Percentiles rank a stretch among this genome's conserved stretches.
Evolutionary conservation across 1,284 basidiomycete genomes (phyloP).

Genomic region (Trichosporon sp.): DNA sequence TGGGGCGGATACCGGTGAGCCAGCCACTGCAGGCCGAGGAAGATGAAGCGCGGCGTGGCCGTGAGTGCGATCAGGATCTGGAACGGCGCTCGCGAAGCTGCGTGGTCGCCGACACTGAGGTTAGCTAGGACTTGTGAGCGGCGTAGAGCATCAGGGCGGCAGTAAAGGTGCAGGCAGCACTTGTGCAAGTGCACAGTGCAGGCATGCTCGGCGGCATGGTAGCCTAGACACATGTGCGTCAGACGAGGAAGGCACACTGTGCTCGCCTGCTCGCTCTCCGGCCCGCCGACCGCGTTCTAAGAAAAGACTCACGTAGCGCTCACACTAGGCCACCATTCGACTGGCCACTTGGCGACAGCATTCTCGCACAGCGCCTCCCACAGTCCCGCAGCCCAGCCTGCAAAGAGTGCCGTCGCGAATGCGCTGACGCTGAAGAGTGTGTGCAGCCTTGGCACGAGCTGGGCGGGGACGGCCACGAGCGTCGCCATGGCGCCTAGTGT

Average conservation of each 20-base stretch:
- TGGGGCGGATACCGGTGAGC: constrained; percentile 49
- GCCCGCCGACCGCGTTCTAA: too few relatives aligned
- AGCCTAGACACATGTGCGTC: too few relatives aligned
- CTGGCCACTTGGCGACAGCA: constrained; percentile 65
- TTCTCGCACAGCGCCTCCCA: constrained; percentile 88
- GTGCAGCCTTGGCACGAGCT: constrained; percentile 52
- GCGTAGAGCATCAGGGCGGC: not conserved
- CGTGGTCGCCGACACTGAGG: constrained; percentile 80
- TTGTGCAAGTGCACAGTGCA: too few relatives aligned
- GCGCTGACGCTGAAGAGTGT: constrained; percentile 65
- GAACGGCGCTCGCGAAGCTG: constrained; percentile 79
- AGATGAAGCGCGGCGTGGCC: constrained; percentile 73
- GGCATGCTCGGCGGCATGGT: too few relatives aligned
- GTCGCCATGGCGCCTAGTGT: constrained; percentile 28
- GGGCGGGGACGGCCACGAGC: constrained; percentile 36
- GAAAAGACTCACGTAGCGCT: constrained; percentile 77
- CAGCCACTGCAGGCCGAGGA: constrained; percentile 69
- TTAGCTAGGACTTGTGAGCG: not conserved
- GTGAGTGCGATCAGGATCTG: constrained; percentile 84
- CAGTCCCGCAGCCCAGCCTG: constrained; percentile 63
- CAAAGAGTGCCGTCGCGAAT: constrained; percentile 62
- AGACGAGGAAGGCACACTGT: too few relatives aligned
- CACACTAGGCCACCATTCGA: constrained; percentile 90
- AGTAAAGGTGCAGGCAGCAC: too few relatives aligned
- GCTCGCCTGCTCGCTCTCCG: too few relatives aligned